Percentiles rank a stretch among this genome's conserved stretches.
phyloP scores from a whole-genome alignment of 768 basidiomycete species.

The Royoungia palumana region DNA sequence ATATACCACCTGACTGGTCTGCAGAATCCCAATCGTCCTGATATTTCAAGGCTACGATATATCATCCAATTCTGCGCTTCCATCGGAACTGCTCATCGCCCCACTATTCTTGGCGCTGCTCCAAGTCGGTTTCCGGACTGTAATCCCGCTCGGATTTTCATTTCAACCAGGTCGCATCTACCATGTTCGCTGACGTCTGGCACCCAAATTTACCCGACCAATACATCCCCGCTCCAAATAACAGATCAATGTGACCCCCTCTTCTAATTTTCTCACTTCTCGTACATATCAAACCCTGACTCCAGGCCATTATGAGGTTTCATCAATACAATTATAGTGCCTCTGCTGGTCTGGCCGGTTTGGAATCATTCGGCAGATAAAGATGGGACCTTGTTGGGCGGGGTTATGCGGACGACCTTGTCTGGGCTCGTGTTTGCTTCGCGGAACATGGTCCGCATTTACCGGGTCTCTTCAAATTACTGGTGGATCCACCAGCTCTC shows the following conservation, averaged over 20 bases:
- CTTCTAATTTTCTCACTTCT: slow-evolving; percentile 7
- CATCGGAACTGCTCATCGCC: neutral
- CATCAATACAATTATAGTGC: slow-evolving; percentile 9
- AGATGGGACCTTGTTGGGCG: neutral
- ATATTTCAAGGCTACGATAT: neutral
- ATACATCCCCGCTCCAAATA: neutral
- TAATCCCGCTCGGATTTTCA: neutral
- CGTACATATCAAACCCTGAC: slow-evolving; percentile 13
- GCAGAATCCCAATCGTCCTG: no score
- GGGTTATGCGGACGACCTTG: neutral
- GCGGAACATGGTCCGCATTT: neutral
- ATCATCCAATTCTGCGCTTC: neutral
- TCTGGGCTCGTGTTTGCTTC: slow-evolving; percentile 7
- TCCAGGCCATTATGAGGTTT: neutral
- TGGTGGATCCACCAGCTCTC: neutral
- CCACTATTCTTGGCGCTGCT: neutral
- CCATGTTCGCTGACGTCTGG: neutral
- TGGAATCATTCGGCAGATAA: neutral
- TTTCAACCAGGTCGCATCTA: neutral
- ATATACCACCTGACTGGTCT: no score
- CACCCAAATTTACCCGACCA: neutral
- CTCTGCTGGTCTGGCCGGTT: neutral
- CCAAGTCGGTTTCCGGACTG: neutral
- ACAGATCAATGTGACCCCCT: neutral
- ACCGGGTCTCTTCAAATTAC: neutral